phyloP scores from a whole-genome alignment of 495 filamentous ascomycete species.

The Annulohypoxylon bovei region DNA sequence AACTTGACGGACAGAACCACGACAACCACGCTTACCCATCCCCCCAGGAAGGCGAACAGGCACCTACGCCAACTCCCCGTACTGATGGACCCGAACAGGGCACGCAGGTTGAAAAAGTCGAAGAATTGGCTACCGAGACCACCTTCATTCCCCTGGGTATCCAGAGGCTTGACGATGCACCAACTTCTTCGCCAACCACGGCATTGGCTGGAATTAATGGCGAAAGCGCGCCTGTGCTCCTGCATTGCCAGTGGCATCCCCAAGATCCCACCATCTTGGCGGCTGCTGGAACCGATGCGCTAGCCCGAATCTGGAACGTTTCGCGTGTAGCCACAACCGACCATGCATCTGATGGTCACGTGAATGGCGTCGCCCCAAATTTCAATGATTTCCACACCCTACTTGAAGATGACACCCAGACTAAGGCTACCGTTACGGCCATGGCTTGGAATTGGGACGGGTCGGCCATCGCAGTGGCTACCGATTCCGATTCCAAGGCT shows the following conservation, averaged over 20 bases:
- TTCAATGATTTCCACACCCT: slow-evolving; percentile 49
- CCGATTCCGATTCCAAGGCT: slow-evolving; percentile 68
- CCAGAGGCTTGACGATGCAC: slow-evolving; percentile 62
- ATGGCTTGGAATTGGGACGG: slow-evolving; percentile 79
- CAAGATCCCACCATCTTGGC: slow-evolving; percentile 77
- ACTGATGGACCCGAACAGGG: slow-evolving; percentile 74
- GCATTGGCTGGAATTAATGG: slow-evolving; percentile 48
- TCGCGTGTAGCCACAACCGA: slow-evolving; percentile 62
- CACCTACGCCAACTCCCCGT: slow-evolving; percentile 62
- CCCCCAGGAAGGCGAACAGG: slow-evolving; percentile 64
- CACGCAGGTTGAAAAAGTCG: slow-evolving; percentile 75
- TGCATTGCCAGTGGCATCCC: slow-evolving; percentile 81
- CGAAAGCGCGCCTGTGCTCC: slow-evolving; percentile 65
- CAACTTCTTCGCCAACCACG: slow-evolving; percentile 44
- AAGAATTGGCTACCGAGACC: slow-evolving; percentile 71
- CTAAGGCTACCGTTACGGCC: slow-evolving; percentile 63
- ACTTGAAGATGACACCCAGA: slow-evolving; percentile 57
- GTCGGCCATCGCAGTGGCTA: slow-evolving; percentile 73
- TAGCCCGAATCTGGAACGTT: slow-evolving; percentile 82
- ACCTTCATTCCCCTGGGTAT: slow-evolving; percentile 67
- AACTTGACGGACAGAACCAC: slow-evolving; percentile 60
- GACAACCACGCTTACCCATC: slow-evolving; percentile 66
- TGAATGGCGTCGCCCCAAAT: slow-evolving; percentile 49
- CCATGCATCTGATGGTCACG: slow-evolving; percentile 56
- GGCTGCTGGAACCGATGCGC: slow-evolving; percentile 76